Evolutionary conservation across 805 yeast genomes (phyloP).

Genomic region (Candida hispaniensis): DNA sequence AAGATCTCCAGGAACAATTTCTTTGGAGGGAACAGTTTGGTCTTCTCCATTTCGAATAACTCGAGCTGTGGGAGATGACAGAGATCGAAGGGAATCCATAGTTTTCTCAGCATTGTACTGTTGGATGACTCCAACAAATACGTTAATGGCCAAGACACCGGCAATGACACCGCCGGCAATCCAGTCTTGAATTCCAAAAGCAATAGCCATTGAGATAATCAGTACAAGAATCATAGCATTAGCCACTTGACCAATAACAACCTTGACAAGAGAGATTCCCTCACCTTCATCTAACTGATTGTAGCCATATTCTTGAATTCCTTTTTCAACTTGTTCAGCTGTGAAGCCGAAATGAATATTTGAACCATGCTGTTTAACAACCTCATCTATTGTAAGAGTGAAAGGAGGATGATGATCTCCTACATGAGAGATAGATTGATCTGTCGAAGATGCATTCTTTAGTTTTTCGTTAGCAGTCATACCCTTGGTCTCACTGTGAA

Average conservation of each 20-base stretch:
- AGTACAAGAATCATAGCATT: constrained; percentile 73
- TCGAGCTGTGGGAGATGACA: constrained; percentile 61
- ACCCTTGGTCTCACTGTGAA: too few species aligned
- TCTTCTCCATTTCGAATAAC: constrained; percentile 54
- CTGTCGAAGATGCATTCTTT: too few species aligned
- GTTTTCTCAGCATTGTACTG: constrained; percentile 69
- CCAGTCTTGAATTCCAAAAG: constrained; percentile 66
- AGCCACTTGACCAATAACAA: constrained; percentile 54
- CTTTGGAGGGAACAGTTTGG: constrained; percentile 46
- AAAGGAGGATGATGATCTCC: constrained; percentile 23
- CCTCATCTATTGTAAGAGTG: constrained; percentile 29
- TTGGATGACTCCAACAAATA: constrained; percentile 57
- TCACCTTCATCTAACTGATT: constrained; percentile 53
- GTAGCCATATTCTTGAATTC: constrained; percentile 40
- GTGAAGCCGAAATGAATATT: constrained; percentile 41
- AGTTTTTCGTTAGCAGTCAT: too few species aligned
- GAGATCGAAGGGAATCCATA: constrained; percentile 58
- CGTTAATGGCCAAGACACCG: constrained; percentile 53
- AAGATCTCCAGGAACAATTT: constrained; percentile 66
- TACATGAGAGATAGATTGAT: too few species aligned
- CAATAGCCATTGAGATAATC: constrained; percentile 56
- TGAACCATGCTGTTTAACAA: constrained; percentile 34
- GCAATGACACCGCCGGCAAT: constrained; percentile 75
- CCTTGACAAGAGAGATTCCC: constrained; percentile 42
- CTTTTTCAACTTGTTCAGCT: too few species aligned